Conservation (phyloP, 2,329 filamentous ascomycete genomes). For the Beauveria bassiana region DNA sequence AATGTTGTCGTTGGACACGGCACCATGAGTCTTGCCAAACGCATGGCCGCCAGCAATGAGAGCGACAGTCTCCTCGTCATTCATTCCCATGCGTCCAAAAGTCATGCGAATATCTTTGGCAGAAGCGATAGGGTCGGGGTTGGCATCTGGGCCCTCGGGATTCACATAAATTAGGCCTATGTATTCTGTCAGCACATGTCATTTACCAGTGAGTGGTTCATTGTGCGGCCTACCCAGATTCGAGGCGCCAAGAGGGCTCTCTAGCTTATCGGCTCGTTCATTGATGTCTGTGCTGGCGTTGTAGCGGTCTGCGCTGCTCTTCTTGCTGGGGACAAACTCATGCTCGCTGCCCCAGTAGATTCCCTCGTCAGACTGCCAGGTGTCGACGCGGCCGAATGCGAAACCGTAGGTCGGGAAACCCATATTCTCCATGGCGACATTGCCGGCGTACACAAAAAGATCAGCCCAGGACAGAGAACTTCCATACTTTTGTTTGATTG, state of each 20-base stretch:
- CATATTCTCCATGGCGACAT: slow-evolving; percentile 74
- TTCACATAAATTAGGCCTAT: slow-evolving; percentile 72
- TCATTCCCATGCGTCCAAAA: slow-evolving; percentile 75
- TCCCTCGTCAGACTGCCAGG: slow-evolving; percentile 68
- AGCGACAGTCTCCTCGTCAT: slow-evolving; percentile 73
- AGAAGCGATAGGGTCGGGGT: slow-evolving; percentile 62
- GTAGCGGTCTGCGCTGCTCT: slow-evolving; percentile 69
- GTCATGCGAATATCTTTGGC: slow-evolving; percentile 66
- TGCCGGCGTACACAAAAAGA: slow-evolving; percentile 62
- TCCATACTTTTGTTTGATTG: slow-evolving; percentile 79
- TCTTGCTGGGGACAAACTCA: slow-evolving; percentile 41
- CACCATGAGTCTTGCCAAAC: slow-evolving; percentile 77
- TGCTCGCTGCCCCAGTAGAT: slow-evolving; percentile 71
- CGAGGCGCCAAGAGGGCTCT: slow-evolving; percentile 57
- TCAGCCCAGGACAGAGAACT: slow-evolving; percentile 78
- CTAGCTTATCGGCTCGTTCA: slow-evolving; percentile 38
- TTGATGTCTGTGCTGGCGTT: slow-evolving; percentile 28
- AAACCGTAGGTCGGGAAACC: slow-evolving; percentile 68
- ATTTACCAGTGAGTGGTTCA: background rate
- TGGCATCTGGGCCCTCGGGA: slow-evolving; percentile 67
- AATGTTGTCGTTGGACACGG: slow-evolving; percentile 56
- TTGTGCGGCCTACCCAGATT: slow-evolving; percentile 35
- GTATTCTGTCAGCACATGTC: background rate
- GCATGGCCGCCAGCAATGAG: slow-evolving; percentile 72
- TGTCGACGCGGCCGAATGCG: slow-evolving; percentile 62